phyloP scores from a whole-genome alignment of 2,329 filamentous ascomycete species.

The Botryotinia narcissicola region DNA sequence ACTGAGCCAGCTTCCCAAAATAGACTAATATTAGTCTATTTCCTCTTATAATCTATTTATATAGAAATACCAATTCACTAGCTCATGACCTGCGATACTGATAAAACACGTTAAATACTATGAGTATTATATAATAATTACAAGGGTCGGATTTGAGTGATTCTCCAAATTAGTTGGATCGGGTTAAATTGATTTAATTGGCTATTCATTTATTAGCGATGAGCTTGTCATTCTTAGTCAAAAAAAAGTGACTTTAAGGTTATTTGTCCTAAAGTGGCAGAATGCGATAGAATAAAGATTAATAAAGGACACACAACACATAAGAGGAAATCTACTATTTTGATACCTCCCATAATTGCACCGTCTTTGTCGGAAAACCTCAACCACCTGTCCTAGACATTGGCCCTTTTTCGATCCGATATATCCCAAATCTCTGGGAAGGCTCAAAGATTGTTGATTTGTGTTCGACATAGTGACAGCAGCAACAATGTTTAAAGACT shows the following conservation, averaged over 20 bases:
- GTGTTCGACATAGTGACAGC: neutral
- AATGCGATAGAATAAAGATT: neutral
- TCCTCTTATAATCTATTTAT: too few species aligned
- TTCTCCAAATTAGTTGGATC: neutral
- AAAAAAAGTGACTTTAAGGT: slow-evolving; percentile 14
- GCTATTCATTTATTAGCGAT: neutral
- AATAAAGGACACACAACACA: slow-evolving; percentile 12
- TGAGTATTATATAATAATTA: neutral
- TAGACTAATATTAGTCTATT: too few species aligned
- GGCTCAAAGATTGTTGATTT: neutral
- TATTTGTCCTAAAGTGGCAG: slow-evolving; percentile 20
- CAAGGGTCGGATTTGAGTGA: neutral
- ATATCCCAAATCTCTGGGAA: neutral
- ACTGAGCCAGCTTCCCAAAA: too few species aligned
- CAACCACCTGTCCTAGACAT: neutral
- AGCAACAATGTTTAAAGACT: slow-evolving; percentile 34
- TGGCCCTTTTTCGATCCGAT: neutral
- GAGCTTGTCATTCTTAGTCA: neutral
- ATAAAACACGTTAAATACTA: too few species aligned
- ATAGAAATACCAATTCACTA: too few species aligned
- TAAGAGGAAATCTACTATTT: neutral
- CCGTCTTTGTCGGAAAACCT: neutral
- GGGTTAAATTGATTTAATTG: neutral
- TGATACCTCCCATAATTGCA: neutral
- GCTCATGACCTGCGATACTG: too few species aligned